A percentile compares a stretch with the other conserved stretches of the same genome.
Evolutionary conservation across 139 green algal species (phyloP).

Genomic region (Diplosphaera chodatii): DNA sequence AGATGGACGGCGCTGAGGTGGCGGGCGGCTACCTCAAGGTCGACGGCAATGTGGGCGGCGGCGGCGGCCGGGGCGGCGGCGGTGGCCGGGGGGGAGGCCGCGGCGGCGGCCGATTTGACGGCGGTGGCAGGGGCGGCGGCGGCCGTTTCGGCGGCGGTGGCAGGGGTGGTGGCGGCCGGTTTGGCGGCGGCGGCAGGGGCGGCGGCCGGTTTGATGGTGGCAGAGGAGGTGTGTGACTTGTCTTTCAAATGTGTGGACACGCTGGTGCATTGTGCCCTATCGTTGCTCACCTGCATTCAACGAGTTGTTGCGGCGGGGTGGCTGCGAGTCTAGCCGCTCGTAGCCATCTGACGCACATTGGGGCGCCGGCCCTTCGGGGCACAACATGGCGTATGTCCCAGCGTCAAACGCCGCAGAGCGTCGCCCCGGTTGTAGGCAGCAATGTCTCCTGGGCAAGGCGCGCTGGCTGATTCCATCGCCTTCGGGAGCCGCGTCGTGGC

Average conservation of each 20-base stretch:
- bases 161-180: slow-evolving; percentile 23
- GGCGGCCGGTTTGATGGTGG: slow-evolving; percentile 25
- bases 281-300: neutral
- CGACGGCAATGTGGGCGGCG: slow-evolving; percentile 25
- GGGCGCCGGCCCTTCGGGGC: slow-evolving; percentile 18
- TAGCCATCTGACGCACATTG: slow-evolving; percentile 6
- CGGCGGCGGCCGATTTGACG: slow-evolving; percentile 25
- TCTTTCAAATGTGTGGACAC: too few relatives aligned
- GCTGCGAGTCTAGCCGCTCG: neutral
- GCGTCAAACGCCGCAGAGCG: slow-evolving; percentile 29
- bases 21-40: slow-evolving; percentile 59
- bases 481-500: slow-evolving; percentile 35
- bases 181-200: slow-evolving; percentile 5
- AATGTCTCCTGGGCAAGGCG: slow-evolving; percentile 8
- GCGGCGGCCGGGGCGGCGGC: slow-evolving; percentile 21
- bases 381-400: slow-evolving; percentile 30
- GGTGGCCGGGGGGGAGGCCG: slow-evolving; percentile 38
- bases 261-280: neutral
- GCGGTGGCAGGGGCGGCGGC: slow-evolving; percentile 26
- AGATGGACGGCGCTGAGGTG: slow-evolving; percentile 51
- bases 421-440: slow-evolving; percentile 20
- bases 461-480: slow-evolving; percentile 44
- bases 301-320: slow-evolving; percentile 1
- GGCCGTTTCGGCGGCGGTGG: slow-evolving; percentile 27
- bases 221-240: slow-evolving; percentile 17